Conservation (phyloP, 1,284 basidiomycete genomes). For the Bjerkandera adusta region DNA sequence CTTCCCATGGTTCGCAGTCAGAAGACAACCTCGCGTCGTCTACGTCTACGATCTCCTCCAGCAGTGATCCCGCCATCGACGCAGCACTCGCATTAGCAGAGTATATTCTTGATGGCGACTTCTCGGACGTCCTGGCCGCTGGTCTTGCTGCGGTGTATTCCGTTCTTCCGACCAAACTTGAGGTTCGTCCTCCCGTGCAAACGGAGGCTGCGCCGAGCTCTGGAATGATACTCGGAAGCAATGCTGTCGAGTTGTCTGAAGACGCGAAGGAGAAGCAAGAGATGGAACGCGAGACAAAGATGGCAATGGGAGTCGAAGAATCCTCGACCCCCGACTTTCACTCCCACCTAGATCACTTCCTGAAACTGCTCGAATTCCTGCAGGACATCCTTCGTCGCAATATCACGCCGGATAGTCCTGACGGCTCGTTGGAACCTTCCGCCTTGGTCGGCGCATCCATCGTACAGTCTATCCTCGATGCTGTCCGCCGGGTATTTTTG, state of each 20-base stretch:
- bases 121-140: constrained; percentile 93
- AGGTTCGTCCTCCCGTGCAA: constrained; percentile 50
- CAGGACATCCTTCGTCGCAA: constrained; percentile 84
- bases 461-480: constrained; percentile 77
- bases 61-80: constrained; percentile 71
- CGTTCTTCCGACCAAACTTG: constrained; percentile 84
- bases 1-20: constrained; percentile 38
- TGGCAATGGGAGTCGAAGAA: constrained; percentile 68
- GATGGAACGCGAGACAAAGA: constrained; percentile 50
- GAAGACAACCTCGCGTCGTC: constrained; percentile 33
- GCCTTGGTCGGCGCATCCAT: constrained; percentile 74
- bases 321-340: constrained; percentile 78
- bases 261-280: constrained; percentile 55
- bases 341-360: constrained; percentile 80
- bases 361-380: constrained; percentile 89
- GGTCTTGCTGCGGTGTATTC: constrained; percentile 94
- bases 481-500: constrained; percentile 84
- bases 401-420: constrained; percentile 36
- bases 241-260: constrained; percentile 39
- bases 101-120: constrained; percentile 94
- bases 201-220: constrained; percentile 38
- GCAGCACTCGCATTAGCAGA: constrained; percentile 85
- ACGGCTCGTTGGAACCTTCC: constrained; percentile 50
- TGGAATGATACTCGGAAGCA: constrained; percentile 68
- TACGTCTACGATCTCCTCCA: constrained; percentile 26